Evolutionary conservation across 495 filamentous ascomycete genomes (phyloP).

Genomic region (Podospora conica): DNA sequence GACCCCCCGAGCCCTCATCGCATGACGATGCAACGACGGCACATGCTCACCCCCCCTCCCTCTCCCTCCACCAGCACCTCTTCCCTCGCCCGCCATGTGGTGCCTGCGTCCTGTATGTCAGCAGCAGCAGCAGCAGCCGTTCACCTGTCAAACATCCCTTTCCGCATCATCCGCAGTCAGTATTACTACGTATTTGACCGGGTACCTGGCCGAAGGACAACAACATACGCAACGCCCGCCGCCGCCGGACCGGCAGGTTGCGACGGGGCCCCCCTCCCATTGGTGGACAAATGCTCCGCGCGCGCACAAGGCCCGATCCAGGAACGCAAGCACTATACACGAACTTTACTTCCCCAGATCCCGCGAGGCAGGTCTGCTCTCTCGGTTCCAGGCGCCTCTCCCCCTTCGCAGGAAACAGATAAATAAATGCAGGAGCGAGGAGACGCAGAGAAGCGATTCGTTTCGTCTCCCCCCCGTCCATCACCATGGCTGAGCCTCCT

Average conservation of each 20-base stretch:
- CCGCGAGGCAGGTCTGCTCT: neutral
- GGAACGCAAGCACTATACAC: neutral
- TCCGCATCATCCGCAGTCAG: too few species aligned
- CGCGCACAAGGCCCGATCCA: neutral
- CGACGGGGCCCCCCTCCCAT: neutral
- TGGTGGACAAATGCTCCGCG: neutral
- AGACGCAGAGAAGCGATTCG: neutral
- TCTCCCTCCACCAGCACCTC: neutral
- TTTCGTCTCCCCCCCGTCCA: neutral
- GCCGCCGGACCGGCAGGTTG: neutral
- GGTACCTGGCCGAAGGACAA: neutral
- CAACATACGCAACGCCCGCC: neutral
- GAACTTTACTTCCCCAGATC: neutral
- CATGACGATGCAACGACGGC: neutral
- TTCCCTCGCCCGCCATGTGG: neutral
- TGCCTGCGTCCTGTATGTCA: neutral
- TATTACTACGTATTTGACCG: neutral
- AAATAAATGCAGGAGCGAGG: neutral
- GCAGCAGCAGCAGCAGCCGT: neutral
- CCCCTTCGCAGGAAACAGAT: neutral
- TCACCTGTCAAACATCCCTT: neutral
- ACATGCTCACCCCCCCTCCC: neutral
- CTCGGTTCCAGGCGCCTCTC: neutral
- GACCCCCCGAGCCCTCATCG: too few species aligned
- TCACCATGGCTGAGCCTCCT: neutral